Percentiles rank a stretch among this genome's conserved stretches.
These are phyloP conservation scores for Lathyrus sativus DNA, from an alignment of 306 rosid genomes.

Conservation along the genomic window DNA sequence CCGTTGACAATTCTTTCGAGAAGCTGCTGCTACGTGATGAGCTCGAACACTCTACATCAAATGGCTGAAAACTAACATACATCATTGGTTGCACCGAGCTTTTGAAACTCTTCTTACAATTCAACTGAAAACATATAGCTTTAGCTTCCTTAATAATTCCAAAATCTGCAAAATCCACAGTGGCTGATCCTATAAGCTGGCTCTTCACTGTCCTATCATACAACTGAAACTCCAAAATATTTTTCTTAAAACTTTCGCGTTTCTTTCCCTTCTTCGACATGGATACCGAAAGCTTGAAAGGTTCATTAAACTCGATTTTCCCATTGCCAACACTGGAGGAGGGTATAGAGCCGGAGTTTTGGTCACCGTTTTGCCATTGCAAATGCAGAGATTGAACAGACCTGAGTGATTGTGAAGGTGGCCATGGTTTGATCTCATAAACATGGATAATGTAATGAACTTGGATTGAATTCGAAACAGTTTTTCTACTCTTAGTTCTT, in stretches of 20 bases:
- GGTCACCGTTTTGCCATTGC: conserved; percentile 77
- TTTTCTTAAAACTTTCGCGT: conserved; percentile 61
- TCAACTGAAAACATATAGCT: conserved; percentile 47
- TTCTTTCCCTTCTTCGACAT: conserved; percentile 48
- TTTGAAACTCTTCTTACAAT: conserved; percentile 66
- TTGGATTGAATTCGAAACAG: conserved; percentile 48
- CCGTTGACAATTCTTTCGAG: conserved; percentile 55
- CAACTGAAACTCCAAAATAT: conserved; percentile 62
- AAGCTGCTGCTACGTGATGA: conserved; percentile 57
- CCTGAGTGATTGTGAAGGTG: conserved; percentile 57
- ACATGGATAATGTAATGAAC: conserved; percentile 62
- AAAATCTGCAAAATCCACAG: conserved; percentile 70
- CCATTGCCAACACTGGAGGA: conserved; percentile 45
- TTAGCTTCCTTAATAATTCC: conserved; percentile 53
- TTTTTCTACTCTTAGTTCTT: conserved; percentile 65
- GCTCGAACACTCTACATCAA: conserved; percentile 53
- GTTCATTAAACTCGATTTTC: conserved; percentile 50
- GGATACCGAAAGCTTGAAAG: conserved; percentile 60
- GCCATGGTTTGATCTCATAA: conserved; percentile 83
- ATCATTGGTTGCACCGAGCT: conserved; percentile 58
- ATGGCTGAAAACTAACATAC: conserved; percentile 63
- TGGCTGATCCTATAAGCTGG: conserved; percentile 67
- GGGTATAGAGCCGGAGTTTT: conserved; percentile 49
- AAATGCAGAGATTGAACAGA: conserved; percentile 59
- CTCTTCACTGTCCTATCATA: conserved; percentile 65